A percentile compares a stretch with the other conserved stretches of the same genome.
phyloP scores from a whole-genome alignment of 768 basidiomycete species.

The Panus rudis region DNA sequence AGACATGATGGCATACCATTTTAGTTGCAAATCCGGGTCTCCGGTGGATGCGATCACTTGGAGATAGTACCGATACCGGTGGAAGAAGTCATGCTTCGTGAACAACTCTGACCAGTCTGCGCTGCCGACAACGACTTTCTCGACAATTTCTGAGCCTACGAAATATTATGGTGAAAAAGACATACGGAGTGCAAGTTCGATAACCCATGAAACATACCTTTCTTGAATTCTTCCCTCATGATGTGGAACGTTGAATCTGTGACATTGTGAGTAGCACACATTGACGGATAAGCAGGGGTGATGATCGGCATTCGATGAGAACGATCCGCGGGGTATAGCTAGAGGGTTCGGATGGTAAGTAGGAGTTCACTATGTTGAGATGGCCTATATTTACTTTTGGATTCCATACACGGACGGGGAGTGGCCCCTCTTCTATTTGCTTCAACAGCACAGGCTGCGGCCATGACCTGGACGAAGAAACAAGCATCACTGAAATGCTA shows the following conservation, averaged over 20 bases:
- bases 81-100: conserved; percentile 92
- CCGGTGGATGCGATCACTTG: conserved; percentile 93
- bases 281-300: conserved; percentile 96
- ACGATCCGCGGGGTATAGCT: conserved; percentile 88
- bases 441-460: conserved; percentile 96
- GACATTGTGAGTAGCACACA: conserved; percentile 99
- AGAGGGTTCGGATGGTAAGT: conserved; percentile 4
- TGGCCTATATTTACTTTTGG: conserved; percentile 85
- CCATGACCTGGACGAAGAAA: conserved; percentile 95
- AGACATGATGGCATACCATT: conserved; percentile 60
- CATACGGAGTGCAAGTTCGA: neutral
- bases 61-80: conserved; percentile 92
- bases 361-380: neutral
- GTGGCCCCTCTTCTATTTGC: conserved; percentile 91
- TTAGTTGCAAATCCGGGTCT: conserved; percentile 76
- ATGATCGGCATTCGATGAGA: conserved; percentile 99
- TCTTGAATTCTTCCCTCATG: conserved; percentile 92
- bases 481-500: too few relatives aligned
- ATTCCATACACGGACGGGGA: conserved; percentile 96
- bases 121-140: conserved; percentile 79
- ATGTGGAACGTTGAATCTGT: conserved; percentile 93
- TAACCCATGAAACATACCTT: conserved; percentile 42
- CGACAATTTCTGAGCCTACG: conserved; percentile 85
- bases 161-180: conserved; percentile 9
- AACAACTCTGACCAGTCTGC: conserved; percentile 94